Conservation (phyloP, 2,329 filamentous ascomycete species). For the Fusarium aywerte region DNA sequence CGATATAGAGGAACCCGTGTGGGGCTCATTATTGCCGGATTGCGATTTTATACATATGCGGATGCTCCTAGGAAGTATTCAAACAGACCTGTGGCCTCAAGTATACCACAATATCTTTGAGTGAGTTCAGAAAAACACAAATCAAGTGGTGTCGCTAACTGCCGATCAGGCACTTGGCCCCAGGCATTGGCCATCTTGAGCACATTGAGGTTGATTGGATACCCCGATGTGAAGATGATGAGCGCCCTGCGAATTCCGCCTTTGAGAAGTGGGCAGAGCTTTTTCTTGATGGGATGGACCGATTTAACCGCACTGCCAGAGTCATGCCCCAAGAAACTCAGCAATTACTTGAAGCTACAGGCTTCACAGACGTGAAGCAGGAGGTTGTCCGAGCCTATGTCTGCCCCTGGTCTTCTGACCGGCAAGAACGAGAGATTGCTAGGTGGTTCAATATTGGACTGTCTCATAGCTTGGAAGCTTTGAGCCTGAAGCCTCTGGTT, state of each 20-base stretch:
- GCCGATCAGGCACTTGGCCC: constrained; percentile 74
- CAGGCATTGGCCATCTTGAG: constrained; percentile 80
- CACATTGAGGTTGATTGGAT: constrained; percentile 90
- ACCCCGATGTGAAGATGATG: constrained; percentile 76
- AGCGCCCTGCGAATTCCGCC: constrained; percentile 65
- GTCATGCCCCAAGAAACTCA: constrained; percentile 62
- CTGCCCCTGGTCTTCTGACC: constrained; percentile 76
- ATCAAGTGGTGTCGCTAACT: constrained; percentile 20
- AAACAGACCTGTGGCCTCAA: constrained; percentile 72
- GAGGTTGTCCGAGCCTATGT: constrained; percentile 75
- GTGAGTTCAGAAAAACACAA: constrained; percentile 56
- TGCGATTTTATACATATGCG: constrained; percentile 89
- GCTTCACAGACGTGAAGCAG: constrained; percentile 84
- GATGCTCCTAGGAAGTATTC: constrained; percentile 80
- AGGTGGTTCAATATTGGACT: constrained; percentile 87
- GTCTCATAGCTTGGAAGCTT: constrained; percentile 75
- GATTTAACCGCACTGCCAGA: constrained; percentile 72
- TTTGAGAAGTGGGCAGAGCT: constrained; percentile 76
- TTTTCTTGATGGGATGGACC: constrained; percentile 74
- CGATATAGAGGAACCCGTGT: constrained; percentile 79
- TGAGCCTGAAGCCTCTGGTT: constrained; percentile 79
- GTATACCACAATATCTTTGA: constrained; percentile 77
- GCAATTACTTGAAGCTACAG: constrained; percentile 71
- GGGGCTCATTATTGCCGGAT: constrained; percentile 61
- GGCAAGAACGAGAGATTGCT: constrained; percentile 73